phyloP scores from a whole-genome alignment of 352 stramenopile species.

The Pythium phragmitis region DNA sequence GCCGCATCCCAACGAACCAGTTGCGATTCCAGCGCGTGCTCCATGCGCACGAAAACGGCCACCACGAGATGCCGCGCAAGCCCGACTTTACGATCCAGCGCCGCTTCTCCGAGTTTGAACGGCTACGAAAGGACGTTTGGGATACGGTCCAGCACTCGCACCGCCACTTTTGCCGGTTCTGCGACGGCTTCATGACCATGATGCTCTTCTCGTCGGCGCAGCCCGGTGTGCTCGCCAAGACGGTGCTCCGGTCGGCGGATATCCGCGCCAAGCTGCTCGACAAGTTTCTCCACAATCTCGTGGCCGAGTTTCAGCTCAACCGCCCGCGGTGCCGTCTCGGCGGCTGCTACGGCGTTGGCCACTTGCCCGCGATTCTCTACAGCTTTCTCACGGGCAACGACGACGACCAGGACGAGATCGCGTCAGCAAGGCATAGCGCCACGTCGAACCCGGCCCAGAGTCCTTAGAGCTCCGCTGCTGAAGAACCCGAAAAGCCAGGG shows the following conservation, averaged over 20 bases:
- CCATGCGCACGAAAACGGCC: constrained; percentile 9
- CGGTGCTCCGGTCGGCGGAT: constrained; percentile 22
- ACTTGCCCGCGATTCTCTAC: constrained; percentile 43
- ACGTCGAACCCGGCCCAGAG: neutral
- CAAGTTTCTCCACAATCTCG: constrained; percentile 46
- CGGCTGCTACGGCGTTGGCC: constrained; percentile 42
- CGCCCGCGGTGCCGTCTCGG: constrained; percentile 41
- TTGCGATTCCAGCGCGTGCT: constrained; percentile 1
- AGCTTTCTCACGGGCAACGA: constrained; percentile 19
- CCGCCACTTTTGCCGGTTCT: constrained; percentile 57
- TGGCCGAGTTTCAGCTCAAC: constrained; percentile 45
- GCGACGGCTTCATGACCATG: constrained; percentile 54
- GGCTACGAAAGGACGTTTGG: constrained; percentile 50
- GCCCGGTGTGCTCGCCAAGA: constrained; percentile 42
- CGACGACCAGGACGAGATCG: neutral
- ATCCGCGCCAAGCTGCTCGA: constrained; percentile 43
- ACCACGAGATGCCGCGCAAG: neutral
- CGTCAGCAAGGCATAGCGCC: neutral
- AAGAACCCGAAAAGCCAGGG: neutral
- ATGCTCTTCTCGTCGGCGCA: constrained; percentile 52
- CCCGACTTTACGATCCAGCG: constrained; percentile 56
- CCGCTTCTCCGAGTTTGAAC: constrained; percentile 65
- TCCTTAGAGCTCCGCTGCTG: neutral
- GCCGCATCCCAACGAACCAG: constrained; percentile 43
- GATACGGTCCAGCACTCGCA: constrained; percentile 33